Conservation (phyloP, 768 basidiomycete species). For the Neoboletus magnificus region DNA sequence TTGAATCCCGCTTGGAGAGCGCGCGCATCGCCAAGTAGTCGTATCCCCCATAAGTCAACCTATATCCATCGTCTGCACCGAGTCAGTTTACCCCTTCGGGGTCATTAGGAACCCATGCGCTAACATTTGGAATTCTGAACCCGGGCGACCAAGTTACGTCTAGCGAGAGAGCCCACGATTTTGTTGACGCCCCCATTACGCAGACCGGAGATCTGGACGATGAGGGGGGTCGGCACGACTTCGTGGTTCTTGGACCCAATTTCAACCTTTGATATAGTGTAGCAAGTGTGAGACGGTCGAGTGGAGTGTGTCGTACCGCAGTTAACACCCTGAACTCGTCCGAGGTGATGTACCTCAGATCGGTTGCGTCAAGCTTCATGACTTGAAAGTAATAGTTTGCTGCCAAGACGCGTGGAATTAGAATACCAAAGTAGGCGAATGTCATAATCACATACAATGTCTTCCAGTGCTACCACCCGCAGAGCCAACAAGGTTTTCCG, state of each 20-base stretch:
- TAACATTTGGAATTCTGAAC: constrained; percentile 92
- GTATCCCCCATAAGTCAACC: constrained; percentile 97
- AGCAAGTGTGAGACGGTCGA: constrained; percentile 3
- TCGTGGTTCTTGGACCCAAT: constrained; percentile 99
- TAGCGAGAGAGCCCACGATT: constrained; percentile 82
- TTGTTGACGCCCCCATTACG: constrained; percentile 94
- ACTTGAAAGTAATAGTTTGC: not conserved
- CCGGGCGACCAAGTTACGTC: constrained; percentile 84
- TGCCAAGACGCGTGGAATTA: constrained; percentile 1
- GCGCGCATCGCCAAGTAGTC: constrained; percentile 95
- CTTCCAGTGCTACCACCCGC: constrained; percentile 17
- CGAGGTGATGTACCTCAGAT: constrained; percentile 85
- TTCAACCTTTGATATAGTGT: constrained; percentile 64
- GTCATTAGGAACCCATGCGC: constrained; percentile 3
- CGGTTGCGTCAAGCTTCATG: constrained; percentile 95
- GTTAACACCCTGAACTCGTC: constrained; percentile 96
- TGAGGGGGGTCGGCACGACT: constrained; percentile 84
- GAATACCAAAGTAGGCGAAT: constrained; percentile 4
- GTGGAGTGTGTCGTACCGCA: constrained; percentile 50
- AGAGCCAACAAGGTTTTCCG: constrained; percentile 36
- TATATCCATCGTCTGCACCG: constrained; percentile 86
- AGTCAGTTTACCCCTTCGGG: constrained; percentile 2
- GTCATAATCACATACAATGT: constrained; percentile 7
- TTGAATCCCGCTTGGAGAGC: constrained; percentile 82
- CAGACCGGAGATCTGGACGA: constrained; percentile 90